Conservation (phyloP, 495 filamentous ascomycete genomes). For the Corynascus novoguineensis region DNA sequence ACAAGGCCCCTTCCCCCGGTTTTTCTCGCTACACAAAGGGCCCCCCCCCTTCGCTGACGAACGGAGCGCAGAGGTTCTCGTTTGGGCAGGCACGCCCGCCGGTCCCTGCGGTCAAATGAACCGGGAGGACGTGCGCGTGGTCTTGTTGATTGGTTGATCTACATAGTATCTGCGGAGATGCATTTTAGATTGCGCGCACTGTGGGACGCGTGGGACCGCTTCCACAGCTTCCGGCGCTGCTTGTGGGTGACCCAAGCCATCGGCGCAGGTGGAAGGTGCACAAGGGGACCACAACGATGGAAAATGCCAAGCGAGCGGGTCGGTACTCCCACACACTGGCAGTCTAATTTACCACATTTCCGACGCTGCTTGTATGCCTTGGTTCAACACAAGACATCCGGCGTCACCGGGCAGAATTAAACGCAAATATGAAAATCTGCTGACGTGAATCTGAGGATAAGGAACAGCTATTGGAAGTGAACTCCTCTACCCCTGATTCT, state of each 20-base stretch:
- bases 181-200: neutral
- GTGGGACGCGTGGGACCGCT: neutral
- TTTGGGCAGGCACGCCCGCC: neutral
- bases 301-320: neutral
- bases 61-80: neutral
- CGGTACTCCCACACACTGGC: too few relatives aligned
- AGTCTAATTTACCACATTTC: neutral
- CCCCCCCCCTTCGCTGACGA: neutral
- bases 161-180: neutral
- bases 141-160: neutral
- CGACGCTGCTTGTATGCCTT: neutral
- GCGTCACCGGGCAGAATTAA: neutral
- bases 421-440: neutral
- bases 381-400: neutral
- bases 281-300: neutral
- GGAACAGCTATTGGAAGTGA: too few relatives aligned
- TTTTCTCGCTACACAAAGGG: neutral
- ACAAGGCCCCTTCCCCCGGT: neutral
- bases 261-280: slow-evolving; percentile 6
- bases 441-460: too few relatives aligned
- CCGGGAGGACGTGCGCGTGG: neutral
- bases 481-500: too few relatives aligned
- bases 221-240: neutral
- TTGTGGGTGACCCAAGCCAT: slow-evolving; percentile 19
- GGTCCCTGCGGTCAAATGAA: neutral